A percentile compares a stretch with the other conserved stretches of the same genome.
These are phyloP conservation scores for Diaporthe citrichinensis DNA, from an alignment of 2,329 filamentous ascomycete genomes.

Conservation along the genomic window DNA sequence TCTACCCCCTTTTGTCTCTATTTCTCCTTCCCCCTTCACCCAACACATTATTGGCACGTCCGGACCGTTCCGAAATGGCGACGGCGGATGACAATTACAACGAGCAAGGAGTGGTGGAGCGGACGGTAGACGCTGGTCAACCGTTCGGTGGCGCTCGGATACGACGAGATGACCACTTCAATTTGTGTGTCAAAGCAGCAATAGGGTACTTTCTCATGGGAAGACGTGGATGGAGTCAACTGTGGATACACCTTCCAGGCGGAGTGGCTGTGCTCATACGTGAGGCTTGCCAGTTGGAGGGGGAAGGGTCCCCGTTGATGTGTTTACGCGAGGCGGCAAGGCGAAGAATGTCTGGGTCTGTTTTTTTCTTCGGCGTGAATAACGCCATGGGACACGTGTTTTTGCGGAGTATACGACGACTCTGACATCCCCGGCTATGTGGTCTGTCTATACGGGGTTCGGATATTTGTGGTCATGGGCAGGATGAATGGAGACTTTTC, in stretches of 20 bases:
- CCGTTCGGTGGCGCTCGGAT: not conserved
- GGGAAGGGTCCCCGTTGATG: not conserved
- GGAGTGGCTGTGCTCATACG: not conserved
- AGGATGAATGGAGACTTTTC: conserved; percentile 3
- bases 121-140: not conserved
- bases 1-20: not conserved
- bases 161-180: not conserved
- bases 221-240: not conserved
- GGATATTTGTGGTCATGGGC: not conserved
- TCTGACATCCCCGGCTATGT: not conserved
- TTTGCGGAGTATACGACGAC: not conserved
- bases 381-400: not conserved
- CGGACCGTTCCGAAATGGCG: not conserved
- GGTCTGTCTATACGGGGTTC: not conserved
- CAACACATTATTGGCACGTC: not conserved
- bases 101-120: not conserved
- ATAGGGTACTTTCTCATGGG: not conserved
- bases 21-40: not conserved
- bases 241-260: not conserved
- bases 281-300: not conserved
- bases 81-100: not conserved
- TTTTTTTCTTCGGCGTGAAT: not conserved
- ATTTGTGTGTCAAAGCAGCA: not conserved
- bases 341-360: not conserved
- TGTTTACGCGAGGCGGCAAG: not conserved